Conservation (phyloP, 257 asterid species). For the Nicotiana knightiana region DNA sequence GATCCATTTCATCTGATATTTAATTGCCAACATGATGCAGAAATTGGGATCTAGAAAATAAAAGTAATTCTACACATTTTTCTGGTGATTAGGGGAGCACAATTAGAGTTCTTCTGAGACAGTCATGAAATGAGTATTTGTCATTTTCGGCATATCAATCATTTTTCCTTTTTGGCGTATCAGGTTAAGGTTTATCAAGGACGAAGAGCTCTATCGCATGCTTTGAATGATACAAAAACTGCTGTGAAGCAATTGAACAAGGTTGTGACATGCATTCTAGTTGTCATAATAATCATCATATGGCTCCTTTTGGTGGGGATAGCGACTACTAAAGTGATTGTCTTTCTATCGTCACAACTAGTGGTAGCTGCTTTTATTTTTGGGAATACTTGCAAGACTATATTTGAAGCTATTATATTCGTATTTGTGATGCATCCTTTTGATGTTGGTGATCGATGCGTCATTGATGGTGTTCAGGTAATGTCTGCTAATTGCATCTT, state of each 20-base stretch:
- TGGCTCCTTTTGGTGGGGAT: constrained; percentile 79
- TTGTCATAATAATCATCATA: constrained; percentile 41
- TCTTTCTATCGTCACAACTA: constrained; percentile 75
- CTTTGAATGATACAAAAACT: constrained; percentile 71
- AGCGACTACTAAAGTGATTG: constrained; percentile 69
- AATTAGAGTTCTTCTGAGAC: too few relatives aligned
- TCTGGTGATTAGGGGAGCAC: too few relatives aligned
- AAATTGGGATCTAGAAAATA: background rate
- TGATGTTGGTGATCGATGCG: constrained; percentile 90
- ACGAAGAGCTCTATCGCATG: constrained; percentile 87
- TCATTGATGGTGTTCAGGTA: constrained; percentile 79
- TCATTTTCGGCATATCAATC: background rate
- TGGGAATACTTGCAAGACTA: constrained; percentile 89
- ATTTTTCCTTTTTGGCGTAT: too few relatives aligned
- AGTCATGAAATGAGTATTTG: too few relatives aligned
- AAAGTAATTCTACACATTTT: background rate
- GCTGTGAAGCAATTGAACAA: constrained; percentile 70
- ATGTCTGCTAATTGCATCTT: background rate
- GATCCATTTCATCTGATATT: background rate
- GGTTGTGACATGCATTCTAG: constrained; percentile 44
- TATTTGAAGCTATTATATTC: constrained; percentile 72
- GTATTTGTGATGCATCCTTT: constrained; percentile 89
- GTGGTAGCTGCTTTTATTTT: constrained; percentile 72
- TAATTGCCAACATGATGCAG: background rate
- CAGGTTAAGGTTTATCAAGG: constrained; percentile 88